phyloP scores from a whole-genome alignment of 352 stramenopile species.

The Albugo candida region DNA sequence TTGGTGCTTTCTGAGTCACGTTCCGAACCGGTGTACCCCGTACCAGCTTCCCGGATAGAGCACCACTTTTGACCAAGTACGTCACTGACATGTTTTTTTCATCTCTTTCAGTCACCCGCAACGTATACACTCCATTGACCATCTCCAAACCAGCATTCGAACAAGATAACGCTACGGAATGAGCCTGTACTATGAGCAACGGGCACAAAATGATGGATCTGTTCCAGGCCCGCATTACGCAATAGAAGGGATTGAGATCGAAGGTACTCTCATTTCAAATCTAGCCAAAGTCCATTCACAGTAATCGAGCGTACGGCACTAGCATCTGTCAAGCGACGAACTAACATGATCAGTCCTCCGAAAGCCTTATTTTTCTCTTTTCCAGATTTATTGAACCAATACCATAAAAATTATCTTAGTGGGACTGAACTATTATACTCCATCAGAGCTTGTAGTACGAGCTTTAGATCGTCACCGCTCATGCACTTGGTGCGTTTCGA shows the following conservation, averaged over 20 bases:
- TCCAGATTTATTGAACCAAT: slow-evolving; percentile 57
- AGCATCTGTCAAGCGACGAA: slow-evolving; percentile 54
- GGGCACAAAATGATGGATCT: slow-evolving; percentile 9
- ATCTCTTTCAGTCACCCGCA: slow-evolving; percentile 41
- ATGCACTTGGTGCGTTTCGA: slow-evolving; percentile 63
- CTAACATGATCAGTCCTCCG: slow-evolving; percentile 46
- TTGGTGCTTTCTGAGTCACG: slow-evolving; percentile 80
- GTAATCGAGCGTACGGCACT: slow-evolving; percentile 22
- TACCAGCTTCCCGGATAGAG: slow-evolving; percentile 96
- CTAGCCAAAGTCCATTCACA: slow-evolving; percentile 65
- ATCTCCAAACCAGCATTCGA: slow-evolving; percentile 25
- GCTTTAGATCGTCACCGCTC: slow-evolving; percentile 62
- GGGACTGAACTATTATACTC: slow-evolving; percentile 49
- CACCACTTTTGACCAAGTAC: slow-evolving; percentile 96
- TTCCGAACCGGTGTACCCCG: slow-evolving; percentile 92
- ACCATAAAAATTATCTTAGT: slow-evolving; percentile 66
- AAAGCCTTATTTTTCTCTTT: slow-evolving; percentile 74
- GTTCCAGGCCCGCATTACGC: slow-evolving; percentile 71
- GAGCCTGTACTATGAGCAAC: too few relatives aligned
- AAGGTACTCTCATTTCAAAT: slow-evolving; percentile 70
- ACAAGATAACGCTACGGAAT: too few relatives aligned
- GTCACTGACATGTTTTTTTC: slow-evolving; percentile 29
- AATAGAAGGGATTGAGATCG: slow-evolving; percentile 83
- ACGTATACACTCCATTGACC: slow-evolving; percentile 12
- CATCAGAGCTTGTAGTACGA: slow-evolving; percentile 53